Base-by-base conservation (phyloP, 1,284 basidiomycete genomes). In the Rhodotorula sp. region DNA sequence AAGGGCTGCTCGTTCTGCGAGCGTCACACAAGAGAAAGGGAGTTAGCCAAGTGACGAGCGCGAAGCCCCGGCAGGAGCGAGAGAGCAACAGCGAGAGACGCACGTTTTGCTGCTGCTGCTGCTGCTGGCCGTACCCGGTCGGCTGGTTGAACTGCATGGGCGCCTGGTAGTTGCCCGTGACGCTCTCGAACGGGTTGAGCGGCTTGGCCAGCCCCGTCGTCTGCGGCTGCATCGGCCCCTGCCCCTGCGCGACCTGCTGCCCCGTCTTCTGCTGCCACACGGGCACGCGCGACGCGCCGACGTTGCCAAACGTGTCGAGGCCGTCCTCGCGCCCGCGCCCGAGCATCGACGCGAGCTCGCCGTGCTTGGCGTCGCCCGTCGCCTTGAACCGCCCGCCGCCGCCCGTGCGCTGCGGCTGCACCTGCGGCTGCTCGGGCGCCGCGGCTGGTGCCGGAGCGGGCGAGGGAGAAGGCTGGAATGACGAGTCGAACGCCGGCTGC, bases 261-360 rank as follows among this genome's bases (percentile, higher is more conserved):
- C 53, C 61, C 42, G 61, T 66, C 71, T 73, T 65, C 42, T 69
- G 56, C 44, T 74, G 74, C 67, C 65, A 78, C 63, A 77, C 68
- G 7, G 78, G 78, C 1, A 79, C 69, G 27, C 94, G 87, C 71
- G 95, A 81, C 66, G 85, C 79, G 50, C 95, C 94, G 54, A 88
- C 79, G 81, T 97, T 97, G 62, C 94, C 94, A 80, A 97, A 97
- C 55, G 94, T 95, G 83, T 97, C 94, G 81, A 90, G 84, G 0
- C 95, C 94, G 77, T 92, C 93, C 67, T 93, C 92, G 68, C 84
- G 72, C 44, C 77, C 77, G 16, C 70, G 74, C 12, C 91, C 93
- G 73, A 97, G 87, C 77, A 97, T 81, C 68, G 82, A 85, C 8
- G 93, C 93, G 66, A 97, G 86, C 60, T 89, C 86, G 13, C 89